Conservation (phyloP, 2,329 filamentous ascomycete species). For the Diplodia seriata region DNA sequence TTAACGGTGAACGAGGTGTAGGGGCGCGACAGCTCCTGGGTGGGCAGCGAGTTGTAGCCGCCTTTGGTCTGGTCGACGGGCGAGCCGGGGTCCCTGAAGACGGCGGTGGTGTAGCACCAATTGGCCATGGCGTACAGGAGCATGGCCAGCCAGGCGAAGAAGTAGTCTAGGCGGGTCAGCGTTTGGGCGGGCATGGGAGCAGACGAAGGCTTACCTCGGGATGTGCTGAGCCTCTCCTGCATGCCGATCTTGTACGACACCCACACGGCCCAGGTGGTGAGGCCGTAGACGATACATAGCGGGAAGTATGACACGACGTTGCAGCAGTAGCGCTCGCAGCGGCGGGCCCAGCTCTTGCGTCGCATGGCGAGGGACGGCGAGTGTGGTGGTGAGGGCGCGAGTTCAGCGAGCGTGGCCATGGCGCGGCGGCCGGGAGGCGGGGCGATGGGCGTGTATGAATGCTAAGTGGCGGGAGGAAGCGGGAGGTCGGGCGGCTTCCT, state of each 20-base stretch:
- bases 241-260: slow-evolving; percentile 76
- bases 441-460: not conserved
- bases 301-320: slow-evolving; percentile 80
- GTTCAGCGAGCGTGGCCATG: slow-evolving; percentile 48
- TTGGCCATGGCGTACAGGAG: slow-evolving; percentile 80
- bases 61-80: slow-evolving; percentile 53
- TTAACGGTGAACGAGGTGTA: slow-evolving; percentile 89
- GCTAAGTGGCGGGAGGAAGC: slow-evolving; percentile 3
- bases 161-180: slow-evolving; percentile 42
- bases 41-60: slow-evolving; percentile 83
- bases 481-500: not conserved
- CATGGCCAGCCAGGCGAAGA: slow-evolving; percentile 69
- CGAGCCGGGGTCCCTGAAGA: slow-evolving; percentile 88
- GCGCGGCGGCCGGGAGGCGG: slow-evolving; percentile 13
- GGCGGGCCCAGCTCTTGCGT: slow-evolving; percentile 64
- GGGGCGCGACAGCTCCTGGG: slow-evolving; percentile 64
- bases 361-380: slow-evolving; percentile 49
- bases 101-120: slow-evolving; percentile 88
- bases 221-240: slow-evolving; percentile 23
- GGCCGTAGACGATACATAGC: slow-evolving; percentile 83
- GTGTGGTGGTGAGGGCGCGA: slow-evolving; percentile 47
- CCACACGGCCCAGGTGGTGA: slow-evolving; percentile 95
- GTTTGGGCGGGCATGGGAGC: not conserved
- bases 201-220: slow-evolving; percentile 14
- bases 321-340: slow-evolving; percentile 85